Evolutionary conservation across 2,329 filamentous ascomycete species (phyloP).

Genomic region (Neopestalotiopsis sp.): DNA sequence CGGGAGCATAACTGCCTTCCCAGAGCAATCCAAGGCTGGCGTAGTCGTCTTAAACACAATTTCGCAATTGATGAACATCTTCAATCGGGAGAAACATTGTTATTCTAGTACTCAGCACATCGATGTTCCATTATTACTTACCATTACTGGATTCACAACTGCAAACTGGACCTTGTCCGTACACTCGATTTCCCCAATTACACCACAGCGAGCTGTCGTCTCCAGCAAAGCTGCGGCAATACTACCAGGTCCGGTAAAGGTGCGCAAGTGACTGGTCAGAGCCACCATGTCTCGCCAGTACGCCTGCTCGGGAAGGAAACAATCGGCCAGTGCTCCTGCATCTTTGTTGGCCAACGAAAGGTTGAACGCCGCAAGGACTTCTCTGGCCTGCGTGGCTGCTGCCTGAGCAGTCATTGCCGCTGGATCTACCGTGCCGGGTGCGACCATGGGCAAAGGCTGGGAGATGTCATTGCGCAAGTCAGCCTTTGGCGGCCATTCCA

Average conservation of each 20-base stretch:
- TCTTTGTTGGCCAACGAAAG: slow-evolving; percentile 27
- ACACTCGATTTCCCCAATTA: slow-evolving; percentile 23
- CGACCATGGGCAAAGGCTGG: background rate
- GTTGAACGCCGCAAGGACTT: slow-evolving; percentile 25
- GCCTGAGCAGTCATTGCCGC: background rate
- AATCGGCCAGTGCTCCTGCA: slow-evolving; percentile 26
- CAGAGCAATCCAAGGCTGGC: slow-evolving; percentile 35
- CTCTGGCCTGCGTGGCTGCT: slow-evolving; percentile 15
- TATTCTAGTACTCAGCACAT: background rate
- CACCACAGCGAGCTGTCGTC: slow-evolving; percentile 23
- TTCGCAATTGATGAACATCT: slow-evolving; percentile 33
- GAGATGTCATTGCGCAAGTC: background rate
- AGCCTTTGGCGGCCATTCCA: background rate
- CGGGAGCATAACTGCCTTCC: slow-evolving; percentile 39
- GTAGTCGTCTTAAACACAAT: slow-evolving; percentile 37
- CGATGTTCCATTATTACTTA: background rate
- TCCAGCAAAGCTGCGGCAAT: slow-evolving; percentile 32
- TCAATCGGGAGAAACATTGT: slow-evolving; percentile 24
- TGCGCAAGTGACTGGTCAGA: slow-evolving; percentile 43
- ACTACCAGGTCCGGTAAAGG: slow-evolving; percentile 28
- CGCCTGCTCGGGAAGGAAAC: slow-evolving; percentile 37
- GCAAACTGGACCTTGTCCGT: slow-evolving; percentile 23
- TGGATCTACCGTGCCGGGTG: background rate
- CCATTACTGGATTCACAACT: slow-evolving; percentile 22
- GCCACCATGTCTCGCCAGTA: slow-evolving; percentile 44